Base-by-base conservation (phyloP, 371 early-diverging fungal species). In the Fennellomyces sp. region DNA sequence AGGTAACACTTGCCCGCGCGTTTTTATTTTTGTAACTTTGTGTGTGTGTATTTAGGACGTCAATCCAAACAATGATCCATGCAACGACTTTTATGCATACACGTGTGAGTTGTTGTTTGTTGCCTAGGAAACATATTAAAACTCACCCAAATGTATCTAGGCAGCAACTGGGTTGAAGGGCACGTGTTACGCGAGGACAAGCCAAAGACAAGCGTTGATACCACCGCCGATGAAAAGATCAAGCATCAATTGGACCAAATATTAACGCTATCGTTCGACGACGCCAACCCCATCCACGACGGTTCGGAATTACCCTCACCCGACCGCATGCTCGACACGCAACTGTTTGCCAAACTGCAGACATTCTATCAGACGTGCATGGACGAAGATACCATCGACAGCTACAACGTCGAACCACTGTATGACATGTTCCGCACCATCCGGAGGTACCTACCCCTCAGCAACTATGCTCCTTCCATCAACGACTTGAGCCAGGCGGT, bases 351-450 rank as follows among this genome's bases (percentile, higher is more conserved):
- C 8, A 85, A 85, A 63, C 56, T 86, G 15, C 63, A 62, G 23
- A 60, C 62, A 5, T 72, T 87, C 8, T 85, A 83, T 58, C 38
- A 47, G 30, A 67, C 84, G 11, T 87, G 87, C 58, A 77, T 87
- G 80, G 70, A 86, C 13, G 78, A 78, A 54, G 72, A 75, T 17
- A 56, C 48, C 17, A 80, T 80, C 35, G 63, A 63, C 19, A 39
- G 60, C 25, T 33, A 50, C 11, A 76, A 76, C 8, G 70, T 75
- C 1, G 42, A 59, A 11, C 78, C 80, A 2, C 53, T 86, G 2
- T 63, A 70, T 21, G 68, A 71, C n/a, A 38, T 79, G 7, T 61
- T 83, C 17, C 62, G 70, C 21, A 47, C 38, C 10, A 68, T 87
- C 25, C 59, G 68, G 52, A 41, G 39, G 19, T 58, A 58, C 65